Percentiles rank a stretch among this genome's conserved stretches.
phyloP scores from a whole-genome alignment of 352 stramenopile species.

The Phytophthora melonis region DNA sequence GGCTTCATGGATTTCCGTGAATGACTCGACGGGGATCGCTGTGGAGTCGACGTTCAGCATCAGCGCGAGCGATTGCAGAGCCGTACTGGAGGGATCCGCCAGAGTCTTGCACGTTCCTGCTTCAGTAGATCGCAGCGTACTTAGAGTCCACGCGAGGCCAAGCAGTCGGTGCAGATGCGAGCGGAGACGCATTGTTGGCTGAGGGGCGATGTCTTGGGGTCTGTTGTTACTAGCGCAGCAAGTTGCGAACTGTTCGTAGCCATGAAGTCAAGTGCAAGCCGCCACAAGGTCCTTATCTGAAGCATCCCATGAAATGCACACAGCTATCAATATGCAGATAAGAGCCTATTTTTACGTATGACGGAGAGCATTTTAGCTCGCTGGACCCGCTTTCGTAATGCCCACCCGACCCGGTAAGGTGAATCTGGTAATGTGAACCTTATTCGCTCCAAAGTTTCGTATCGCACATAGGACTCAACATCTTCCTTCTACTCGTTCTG shows the following conservation, averaged over 20 bases:
- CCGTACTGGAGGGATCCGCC: background rate
- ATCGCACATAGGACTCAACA: too few relatives aligned
- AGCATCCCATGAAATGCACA: too few relatives aligned
- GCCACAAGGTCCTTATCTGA: background rate
- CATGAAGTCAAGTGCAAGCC: background rate
- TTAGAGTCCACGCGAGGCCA: background rate
- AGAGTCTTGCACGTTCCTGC: slow-evolving; percentile 14
- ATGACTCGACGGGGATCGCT: slow-evolving; percentile 14
- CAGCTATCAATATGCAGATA: background rate
- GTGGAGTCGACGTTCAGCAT: background rate
- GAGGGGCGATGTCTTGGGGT: background rate
- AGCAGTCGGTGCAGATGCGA: background rate
- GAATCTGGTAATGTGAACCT: background rate
- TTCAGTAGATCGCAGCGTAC: background rate
- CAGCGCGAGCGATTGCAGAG: background rate
- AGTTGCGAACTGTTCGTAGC: background rate
- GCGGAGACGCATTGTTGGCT: background rate
- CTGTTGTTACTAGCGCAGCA: background rate
- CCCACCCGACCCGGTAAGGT: background rate
- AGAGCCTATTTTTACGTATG: background rate
- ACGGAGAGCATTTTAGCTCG: too few relatives aligned
- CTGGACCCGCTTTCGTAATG: background rate
- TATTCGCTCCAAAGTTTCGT: background rate
- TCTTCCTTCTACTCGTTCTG: too few relatives aligned
- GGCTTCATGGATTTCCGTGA: slow-evolving; percentile 25